A percentile compares a stretch with the other conserved stretches of the same genome.
phyloP scores from a whole-genome alignment of 495 filamentous ascomycete species.

The Neurospora discreta region DNA sequence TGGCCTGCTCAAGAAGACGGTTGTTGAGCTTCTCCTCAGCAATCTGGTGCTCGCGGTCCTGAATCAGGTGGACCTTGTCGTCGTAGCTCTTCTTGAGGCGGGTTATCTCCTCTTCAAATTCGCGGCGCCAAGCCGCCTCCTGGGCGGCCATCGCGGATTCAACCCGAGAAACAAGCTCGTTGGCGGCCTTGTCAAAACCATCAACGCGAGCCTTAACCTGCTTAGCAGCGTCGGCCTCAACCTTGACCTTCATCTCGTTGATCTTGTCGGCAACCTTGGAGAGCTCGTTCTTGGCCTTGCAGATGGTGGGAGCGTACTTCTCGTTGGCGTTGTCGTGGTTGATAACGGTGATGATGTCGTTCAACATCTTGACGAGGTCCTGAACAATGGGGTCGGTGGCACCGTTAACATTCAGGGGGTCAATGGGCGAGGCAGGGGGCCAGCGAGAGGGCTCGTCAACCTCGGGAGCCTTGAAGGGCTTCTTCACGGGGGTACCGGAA shows the following conservation, averaged over 20 bases:
- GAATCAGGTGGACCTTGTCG: slow-evolving; percentile 63
- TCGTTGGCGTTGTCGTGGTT: slow-evolving; percentile 66
- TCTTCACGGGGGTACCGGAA: slow-evolving; percentile 1
- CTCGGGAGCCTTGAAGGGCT: slow-evolving; percentile 37
- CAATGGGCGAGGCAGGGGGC: slow-evolving; percentile 54
- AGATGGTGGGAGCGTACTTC: slow-evolving; percentile 64
- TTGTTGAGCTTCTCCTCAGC: slow-evolving; percentile 73
- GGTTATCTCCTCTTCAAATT: slow-evolving; percentile 83
- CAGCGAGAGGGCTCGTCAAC: slow-evolving; percentile 49
- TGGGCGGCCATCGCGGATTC: slow-evolving; percentile 62
- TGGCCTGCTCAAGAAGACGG: slow-evolving; percentile 79
- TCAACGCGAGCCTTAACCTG: slow-evolving; percentile 59
- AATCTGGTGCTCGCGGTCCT: slow-evolving; percentile 60
- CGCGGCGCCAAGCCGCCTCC: slow-evolving; percentile 67
- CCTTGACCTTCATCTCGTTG: slow-evolving; percentile 51
- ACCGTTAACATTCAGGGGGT: slow-evolving; percentile 57
- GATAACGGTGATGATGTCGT: slow-evolving; percentile 86
- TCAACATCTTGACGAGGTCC: slow-evolving; percentile 88
- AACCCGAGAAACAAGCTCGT: slow-evolving; percentile 69
- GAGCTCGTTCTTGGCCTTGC: slow-evolving; percentile 77
- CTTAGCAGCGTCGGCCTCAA: slow-evolving; percentile 60
- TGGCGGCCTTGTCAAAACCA: slow-evolving; percentile 36
- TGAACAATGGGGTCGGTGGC: slow-evolving; percentile 80
- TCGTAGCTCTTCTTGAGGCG: slow-evolving; percentile 64
- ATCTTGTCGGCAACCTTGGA: slow-evolving; percentile 65